Evolutionary conservation across 1,139 yeast genomes (phyloP), one percentile per base, ranked within the genome.

Genomic region (Zygosaccharomyces pseudobailii): DNA sequence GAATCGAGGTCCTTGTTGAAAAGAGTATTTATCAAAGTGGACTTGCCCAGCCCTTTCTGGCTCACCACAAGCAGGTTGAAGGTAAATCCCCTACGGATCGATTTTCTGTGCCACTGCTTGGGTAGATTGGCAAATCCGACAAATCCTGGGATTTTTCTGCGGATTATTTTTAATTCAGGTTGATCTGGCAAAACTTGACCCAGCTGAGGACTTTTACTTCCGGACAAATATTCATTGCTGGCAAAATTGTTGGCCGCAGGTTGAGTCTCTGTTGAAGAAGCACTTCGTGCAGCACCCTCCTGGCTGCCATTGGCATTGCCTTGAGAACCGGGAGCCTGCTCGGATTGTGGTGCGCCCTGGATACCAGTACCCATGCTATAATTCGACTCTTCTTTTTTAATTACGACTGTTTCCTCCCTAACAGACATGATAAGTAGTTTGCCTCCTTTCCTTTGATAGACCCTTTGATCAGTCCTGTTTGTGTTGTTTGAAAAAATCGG

Each of bases 71-170:
- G 79, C 54, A 92, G 67, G 66, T 92, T 94, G 68, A 94, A 80
- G 61, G 75, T 79, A 76, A 92, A 94, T n/a, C 98, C 99, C 67
- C 92, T 81, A 70, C 92, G 84, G 55, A 90, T 83, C 5, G 95
- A 84, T 69, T 87, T 89, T 71, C 96, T 82, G 71, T 92, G 97
- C 97, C 97, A 92, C 74, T 94, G 99, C 68, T 90, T 92, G 50
- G 99, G 99, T 63, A 94, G 77, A 70, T 90, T 94, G 58, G 97
- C 96, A 71, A 94, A 92, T 3, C 99, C 99, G 50, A 94, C 98
- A 67, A 85, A 90, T 5, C 96, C 95, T 57, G 83, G 86, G 59
- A 90, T 79, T 63, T 87, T 87, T 58, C 95, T 83, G 61, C 85
- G 84, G 61, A 88, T 80, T 51, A 88, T 74, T 62, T 73, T 74